Percentiles rank a stretch among this genome's conserved stretches.
Evolutionary conservation across 176 grass and related monocot species (phyloP).

Genomic region (Pontederia crassipes): DNA sequence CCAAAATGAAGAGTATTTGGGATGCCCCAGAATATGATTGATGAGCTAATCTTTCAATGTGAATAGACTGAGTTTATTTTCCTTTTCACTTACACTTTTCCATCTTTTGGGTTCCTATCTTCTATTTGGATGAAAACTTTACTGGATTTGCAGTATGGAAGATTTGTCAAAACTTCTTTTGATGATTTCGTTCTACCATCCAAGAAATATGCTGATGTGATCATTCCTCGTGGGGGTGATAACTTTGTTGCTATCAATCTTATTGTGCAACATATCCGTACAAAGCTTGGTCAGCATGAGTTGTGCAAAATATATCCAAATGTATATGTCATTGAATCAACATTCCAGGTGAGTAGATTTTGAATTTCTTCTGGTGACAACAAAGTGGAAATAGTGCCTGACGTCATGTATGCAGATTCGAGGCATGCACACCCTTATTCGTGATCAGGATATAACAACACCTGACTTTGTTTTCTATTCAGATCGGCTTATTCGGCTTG

Average conservation of each 20-base stretch:
- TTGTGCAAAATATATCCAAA: conserved; percentile 22
- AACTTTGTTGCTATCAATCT: conserved; percentile 14
- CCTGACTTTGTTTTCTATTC: conserved; percentile 19
- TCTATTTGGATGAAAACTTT: not conserved
- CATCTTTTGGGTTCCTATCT: not conserved
- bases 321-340: conserved; percentile 16
- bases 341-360: conserved; percentile 15
- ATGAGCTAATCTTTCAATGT: no score
- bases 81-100: not conserved
- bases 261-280: conserved; percentile 20
- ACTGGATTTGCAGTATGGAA: conserved; percentile 9
- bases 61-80: no score
- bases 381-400: not conserved
- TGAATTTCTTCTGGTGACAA: not conserved
- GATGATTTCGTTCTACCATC: conserved; percentile 21
- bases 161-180: conserved; percentile 17
- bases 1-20: no score
- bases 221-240: conserved; percentile 15
- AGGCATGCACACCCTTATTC: conserved; percentile 19
- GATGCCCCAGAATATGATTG: no score
- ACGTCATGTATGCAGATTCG: not conserved
- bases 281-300: conserved; percentile 18
- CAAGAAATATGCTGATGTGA: conserved; percentile 18
- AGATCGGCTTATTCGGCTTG: conserved; percentile 17
- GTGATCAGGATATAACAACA: conserved; percentile 13